Conservation (phyloP, 306 rosid genomes). For the Trifolium fragiferum region DNA sequence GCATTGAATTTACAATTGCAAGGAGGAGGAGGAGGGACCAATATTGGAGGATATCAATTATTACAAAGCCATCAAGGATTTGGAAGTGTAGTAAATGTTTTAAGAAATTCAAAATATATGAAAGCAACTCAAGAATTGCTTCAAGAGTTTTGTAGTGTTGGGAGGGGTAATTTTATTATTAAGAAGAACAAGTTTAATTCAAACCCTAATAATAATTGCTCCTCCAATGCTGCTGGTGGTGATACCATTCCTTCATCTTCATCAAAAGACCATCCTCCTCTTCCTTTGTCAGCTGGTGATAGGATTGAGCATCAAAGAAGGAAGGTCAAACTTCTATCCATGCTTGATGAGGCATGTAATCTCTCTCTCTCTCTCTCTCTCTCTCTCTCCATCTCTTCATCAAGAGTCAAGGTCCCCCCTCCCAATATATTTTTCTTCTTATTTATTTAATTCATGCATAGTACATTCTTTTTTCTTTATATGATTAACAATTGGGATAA, state of each 20-base stretch:
- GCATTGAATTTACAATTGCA: conserved; percentile 55
- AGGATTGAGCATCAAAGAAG: conserved; percentile 90
- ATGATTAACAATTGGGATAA: background rate
- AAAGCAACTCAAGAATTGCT: conserved; percentile 78
- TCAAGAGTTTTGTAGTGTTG: conserved; percentile 89
- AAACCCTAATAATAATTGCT: conserved; percentile 69
- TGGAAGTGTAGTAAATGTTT: conserved; percentile 61
- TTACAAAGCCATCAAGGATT: conserved; percentile 45
- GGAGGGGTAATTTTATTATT: conserved; percentile 67
- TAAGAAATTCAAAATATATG: conserved; percentile 81
- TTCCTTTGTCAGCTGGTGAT: conserved; percentile 71
- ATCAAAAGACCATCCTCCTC: conserved; percentile 60
- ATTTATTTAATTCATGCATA: too few species aligned
- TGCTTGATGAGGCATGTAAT: conserved; percentile 93
- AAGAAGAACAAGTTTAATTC: conserved; percentile 66
- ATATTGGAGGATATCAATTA: conserved; percentile 18
- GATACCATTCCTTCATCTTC: conserved; percentile 52
- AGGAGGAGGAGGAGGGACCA: conserved; percentile 38
- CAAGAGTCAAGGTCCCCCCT: conserved; percentile 60
- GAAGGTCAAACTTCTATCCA: conserved; percentile 83
- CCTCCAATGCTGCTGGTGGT: conserved; percentile 43
- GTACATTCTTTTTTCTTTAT: background rate
- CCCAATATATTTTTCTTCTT: conserved; percentile 32
- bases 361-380: conserved; percentile 52
- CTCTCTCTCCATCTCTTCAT: conserved; percentile 50